Conservation (phyloP, 2,329 filamentous ascomycete species). For the Xylariales sp. region DNA sequence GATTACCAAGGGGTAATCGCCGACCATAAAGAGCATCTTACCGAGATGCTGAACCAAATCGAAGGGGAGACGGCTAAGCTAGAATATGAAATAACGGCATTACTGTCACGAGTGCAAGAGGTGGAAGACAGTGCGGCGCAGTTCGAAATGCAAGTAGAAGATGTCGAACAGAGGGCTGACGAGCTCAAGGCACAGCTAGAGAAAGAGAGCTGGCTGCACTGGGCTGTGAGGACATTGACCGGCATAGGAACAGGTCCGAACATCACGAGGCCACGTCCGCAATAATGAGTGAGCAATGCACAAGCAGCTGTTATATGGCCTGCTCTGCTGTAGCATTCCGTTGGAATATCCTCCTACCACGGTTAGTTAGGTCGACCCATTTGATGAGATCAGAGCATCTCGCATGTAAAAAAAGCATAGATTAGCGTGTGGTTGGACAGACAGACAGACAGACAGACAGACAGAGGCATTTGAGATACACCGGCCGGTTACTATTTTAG, state of each 20-base stretch:
- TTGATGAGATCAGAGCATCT: slow-evolving; percentile 23
- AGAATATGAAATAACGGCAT: slow-evolving; percentile 87
- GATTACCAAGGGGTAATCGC: slow-evolving; percentile 75
- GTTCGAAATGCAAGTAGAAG: slow-evolving; percentile 81
- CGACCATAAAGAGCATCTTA: slow-evolving; percentile 75
- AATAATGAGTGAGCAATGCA: slow-evolving; percentile 27
- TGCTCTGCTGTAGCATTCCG: background rate
- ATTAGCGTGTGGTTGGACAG: slow-evolving; percentile 14
- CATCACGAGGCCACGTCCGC: slow-evolving; percentile 55
- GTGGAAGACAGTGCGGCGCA: slow-evolving; percentile 84
- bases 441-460: background rate
- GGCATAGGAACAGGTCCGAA: slow-evolving; percentile 71
- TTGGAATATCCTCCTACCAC: background rate
- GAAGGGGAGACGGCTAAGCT: slow-evolving; percentile 85
- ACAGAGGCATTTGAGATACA: slow-evolving; percentile 4
- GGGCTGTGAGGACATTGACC: slow-evolving; percentile 71
- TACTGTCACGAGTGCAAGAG: slow-evolving; percentile 85
- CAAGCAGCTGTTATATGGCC: background rate
- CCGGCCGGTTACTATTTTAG: background rate
- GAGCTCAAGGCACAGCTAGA: slow-evolving; percentile 72
- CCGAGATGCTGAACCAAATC: slow-evolving; percentile 79
- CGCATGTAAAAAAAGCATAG: slow-evolving; percentile 20
- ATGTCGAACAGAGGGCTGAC: slow-evolving; percentile 73
- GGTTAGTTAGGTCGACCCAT: background rate
- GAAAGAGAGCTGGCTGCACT: slow-evolving; percentile 72